Evolutionary conservation across 2,329 filamentous ascomycete genomes (phyloP).

Genomic region (Phyllosticta paracitricarpa): DNA sequence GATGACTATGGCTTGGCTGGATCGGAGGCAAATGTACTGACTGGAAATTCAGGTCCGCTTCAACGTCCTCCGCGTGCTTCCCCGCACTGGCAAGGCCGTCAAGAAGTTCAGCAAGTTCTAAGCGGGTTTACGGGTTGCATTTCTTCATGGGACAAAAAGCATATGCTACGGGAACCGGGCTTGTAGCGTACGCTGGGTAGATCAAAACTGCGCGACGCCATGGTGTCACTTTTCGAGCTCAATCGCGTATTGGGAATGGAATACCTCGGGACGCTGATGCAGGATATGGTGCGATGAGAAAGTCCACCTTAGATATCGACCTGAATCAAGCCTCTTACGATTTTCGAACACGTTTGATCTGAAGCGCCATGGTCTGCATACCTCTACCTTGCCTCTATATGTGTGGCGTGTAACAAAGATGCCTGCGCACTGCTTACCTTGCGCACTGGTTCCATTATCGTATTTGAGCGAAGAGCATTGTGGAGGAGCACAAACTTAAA

Average conservation of each 20-base stretch:
- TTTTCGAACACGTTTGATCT: neutral
- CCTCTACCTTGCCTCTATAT: neutral
- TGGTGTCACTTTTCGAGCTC: constrained; percentile 8
- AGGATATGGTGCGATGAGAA: constrained; percentile 6
- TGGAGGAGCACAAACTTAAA: too few species aligned
- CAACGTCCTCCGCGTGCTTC: constrained; percentile 98
- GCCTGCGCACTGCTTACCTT: too few species aligned
- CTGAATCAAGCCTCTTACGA: constrained; percentile 3
- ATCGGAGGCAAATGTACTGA: neutral
- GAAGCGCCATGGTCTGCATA: neutral
- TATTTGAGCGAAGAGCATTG: too few species aligned
- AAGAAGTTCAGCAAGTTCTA: constrained; percentile 99
- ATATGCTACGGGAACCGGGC: constrained; percentile 9
- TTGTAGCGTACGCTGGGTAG: constrained; percentile 12
- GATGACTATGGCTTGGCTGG: neutral
- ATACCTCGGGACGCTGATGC: constrained; percentile 5
- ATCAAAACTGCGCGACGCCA: constrained; percentile 11
- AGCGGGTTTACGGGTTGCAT: constrained; percentile 22
- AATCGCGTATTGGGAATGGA: constrained; percentile 6
- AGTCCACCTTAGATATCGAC: constrained; percentile 9
- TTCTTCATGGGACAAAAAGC: constrained; percentile 12
- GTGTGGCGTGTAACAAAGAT: too few species aligned
- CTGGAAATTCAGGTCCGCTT: constrained; percentile 66
- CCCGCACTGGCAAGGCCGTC: constrained; percentile 91
- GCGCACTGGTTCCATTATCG: too few species aligned